phyloP scores from a whole-genome alignment of 2,329 filamentous ascomycete species.

The Alternaria viburni region DNA sequence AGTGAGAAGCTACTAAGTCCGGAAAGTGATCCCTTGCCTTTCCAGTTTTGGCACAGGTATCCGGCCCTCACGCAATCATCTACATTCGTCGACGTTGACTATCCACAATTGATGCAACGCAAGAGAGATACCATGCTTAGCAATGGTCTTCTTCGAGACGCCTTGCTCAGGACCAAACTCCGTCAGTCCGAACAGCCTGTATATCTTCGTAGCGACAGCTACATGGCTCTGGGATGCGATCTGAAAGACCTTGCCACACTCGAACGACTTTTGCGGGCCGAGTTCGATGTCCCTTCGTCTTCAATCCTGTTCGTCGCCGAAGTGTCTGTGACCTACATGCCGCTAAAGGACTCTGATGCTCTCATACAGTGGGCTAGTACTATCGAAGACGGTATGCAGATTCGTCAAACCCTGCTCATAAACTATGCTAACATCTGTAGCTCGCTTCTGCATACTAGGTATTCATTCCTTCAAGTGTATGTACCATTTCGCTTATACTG shows the following conservation, averaged over 20 bases:
- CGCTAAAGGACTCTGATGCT: slow-evolving; percentile 71
- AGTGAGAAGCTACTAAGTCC: slow-evolving; percentile 23
- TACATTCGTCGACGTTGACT: slow-evolving; percentile 85
- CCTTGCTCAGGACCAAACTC: slow-evolving; percentile 35
- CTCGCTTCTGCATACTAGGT: slow-evolving; percentile 77
- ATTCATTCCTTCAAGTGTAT: not conserved
- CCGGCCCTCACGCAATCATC: slow-evolving; percentile 62
- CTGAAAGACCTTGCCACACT: slow-evolving; percentile 71
- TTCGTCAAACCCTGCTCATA: not conserved
- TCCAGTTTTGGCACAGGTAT: slow-evolving; percentile 77
- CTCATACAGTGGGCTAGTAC: slow-evolving; percentile 79
- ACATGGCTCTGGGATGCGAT: slow-evolving; percentile 82
- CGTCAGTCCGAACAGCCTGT: slow-evolving; percentile 37
- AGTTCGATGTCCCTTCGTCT: slow-evolving; percentile 64
- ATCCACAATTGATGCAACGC: slow-evolving; percentile 76
- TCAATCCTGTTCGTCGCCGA: slow-evolving; percentile 83
- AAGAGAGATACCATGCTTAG: slow-evolving; percentile 73
- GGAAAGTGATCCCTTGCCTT: slow-evolving; percentile 81
- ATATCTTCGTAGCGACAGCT: slow-evolving; percentile 64
- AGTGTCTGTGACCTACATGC: slow-evolving; percentile 91
- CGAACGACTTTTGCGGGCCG: slow-evolving; percentile 62
- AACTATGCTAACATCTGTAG: slow-evolving; percentile 49
- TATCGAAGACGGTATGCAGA: slow-evolving; percentile 67
- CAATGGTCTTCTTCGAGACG: slow-evolving; percentile 54
- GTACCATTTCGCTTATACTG: not conserved